Base-by-base conservation (phyloP, 768 basidiomycete genomes). In the Tricholoma hemisulphureum region DNA sequence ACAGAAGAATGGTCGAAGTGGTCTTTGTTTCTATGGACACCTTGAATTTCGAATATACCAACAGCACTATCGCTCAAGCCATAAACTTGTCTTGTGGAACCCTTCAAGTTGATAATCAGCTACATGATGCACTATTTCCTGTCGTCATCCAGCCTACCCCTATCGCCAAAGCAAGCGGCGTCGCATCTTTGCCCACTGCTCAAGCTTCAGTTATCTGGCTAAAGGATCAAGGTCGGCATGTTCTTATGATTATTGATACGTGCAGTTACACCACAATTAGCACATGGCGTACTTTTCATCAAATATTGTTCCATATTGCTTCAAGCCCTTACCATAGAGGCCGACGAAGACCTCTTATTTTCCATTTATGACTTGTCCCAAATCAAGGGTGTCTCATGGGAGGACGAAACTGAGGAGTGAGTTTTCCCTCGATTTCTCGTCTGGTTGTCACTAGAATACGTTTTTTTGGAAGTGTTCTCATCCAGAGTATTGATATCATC, bases 241-340 rank as follows among this genome's bases (percentile, higher is more conserved):
- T n/a, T 13, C 6, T 24, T 31, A 11, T 53, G 14, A 37, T 39
- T n/a, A n/a, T n/a, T 18, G 5, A 2, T 20, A 24, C 32, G 6
- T 35, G 49, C 39, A 16, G 16, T 18, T 21, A 21, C 41, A 32
- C 31, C 24, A 51, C 50, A 11, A 39, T 54, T 51, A 99, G 97
- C 89, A n/a, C 97, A 98, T 62, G 97, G 97, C 16, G 97, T 99
- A 8, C 72, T 93, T n/a, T 98, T 97, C 70, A 81, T 99, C 76
- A 98, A 98, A 73, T 98, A 98, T 67, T 96, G 93, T 54, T 95
- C 95, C 2, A 83, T 98, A 52, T 75, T 99, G 13, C 76, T 99
- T 14, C 97, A 99, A 69, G 92, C 95, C 2, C 77, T 98, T 71
- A 97, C 94, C 0, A 86, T 99, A 14, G 95, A 98, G 67, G 83